Base-by-base conservation (phyloP, 148 eudicot species). In the Agrostemma githago region DNA sequence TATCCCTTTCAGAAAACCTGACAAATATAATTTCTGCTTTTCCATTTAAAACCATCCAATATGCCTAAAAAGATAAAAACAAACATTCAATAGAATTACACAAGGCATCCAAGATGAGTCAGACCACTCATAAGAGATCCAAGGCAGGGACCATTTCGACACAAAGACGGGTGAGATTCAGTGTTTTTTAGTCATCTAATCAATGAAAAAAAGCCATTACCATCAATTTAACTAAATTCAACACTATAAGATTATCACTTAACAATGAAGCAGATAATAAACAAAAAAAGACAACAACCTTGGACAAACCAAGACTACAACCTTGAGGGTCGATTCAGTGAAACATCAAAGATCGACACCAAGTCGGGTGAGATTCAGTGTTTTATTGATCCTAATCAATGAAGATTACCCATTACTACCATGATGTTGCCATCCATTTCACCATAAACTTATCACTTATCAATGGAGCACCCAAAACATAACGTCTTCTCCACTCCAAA, bases 101-200 rank as follows among this genome's bases (percentile, higher is more conserved):
- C 5, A 65, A 71, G 73, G 79, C 72, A 72, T 75, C 72, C 59
- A 58, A 75, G 68, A 71, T 76, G 73, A 71, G 72, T 75, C 79
- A 72, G n/a, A 19, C 76, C 57, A 72, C 79, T 67, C 68, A 67
- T 3, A 57, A 38, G 64, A 75, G 8, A 57, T 71, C 54, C 59
- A 59, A 7, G 3, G 37, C 7, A 65, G 37, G 54, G 60, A 66
- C 74, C 74, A 62, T 40, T 69, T 67, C 64, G 4, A 5, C 37
- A 21, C 26, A 3, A 10, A 41, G 12, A 75, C 17, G 7, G 2
- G 57, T 39, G 37, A 48, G 60, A 63, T 60, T 21, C 37, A 51
- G 16, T 51, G 56, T 51, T 51, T 60, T 51, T 51, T 60, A 60
- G 38, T 17, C 9, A 60, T 60, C 64, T 19, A 6, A 21, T 5